These are phyloP conservation scores for Phytophthora megakarya DNA, from an alignment of 352 stramenopile species.

Conservation along the genomic window DNA sequence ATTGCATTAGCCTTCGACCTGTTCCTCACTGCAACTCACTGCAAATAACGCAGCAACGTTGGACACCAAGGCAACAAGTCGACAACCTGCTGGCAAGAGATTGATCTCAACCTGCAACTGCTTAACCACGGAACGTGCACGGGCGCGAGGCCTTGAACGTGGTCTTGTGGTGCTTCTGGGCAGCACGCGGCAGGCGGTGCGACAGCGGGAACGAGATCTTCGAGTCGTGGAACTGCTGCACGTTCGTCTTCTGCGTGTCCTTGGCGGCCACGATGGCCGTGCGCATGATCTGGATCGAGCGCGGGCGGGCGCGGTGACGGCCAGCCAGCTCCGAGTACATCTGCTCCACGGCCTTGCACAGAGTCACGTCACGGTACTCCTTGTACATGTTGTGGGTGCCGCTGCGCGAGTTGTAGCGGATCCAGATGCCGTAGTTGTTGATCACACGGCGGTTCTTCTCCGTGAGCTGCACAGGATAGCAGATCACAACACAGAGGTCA, in stretches of 20 bases:
- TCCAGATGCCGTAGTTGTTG: slow-evolving; percentile 99
- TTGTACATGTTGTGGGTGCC: slow-evolving; percentile 99
- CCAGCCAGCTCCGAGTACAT: slow-evolving; percentile 99
- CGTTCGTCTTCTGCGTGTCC: slow-evolving; percentile 96
- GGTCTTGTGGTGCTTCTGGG: slow-evolving; percentile 95
- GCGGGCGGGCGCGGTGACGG: slow-evolving; percentile 95
- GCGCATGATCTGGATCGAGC: slow-evolving; percentile 99
- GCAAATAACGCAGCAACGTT: neutral
- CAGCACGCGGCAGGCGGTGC: slow-evolving; percentile 94
- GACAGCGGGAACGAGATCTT: slow-evolving; percentile 99
- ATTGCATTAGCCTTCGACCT: slow-evolving; percentile 38
- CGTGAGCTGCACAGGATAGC: slow-evolving; percentile 70
- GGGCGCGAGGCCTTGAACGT: slow-evolving; percentile 97
- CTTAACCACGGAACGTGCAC: slow-evolving; percentile 98
- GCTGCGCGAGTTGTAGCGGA: slow-evolving; percentile 99
- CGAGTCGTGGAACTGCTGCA: slow-evolving; percentile 97
- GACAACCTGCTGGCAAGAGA: slow-evolving; percentile 11
- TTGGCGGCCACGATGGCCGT: slow-evolving; percentile 95
- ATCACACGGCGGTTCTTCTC: slow-evolving; percentile 99
- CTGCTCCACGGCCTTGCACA: slow-evolving; percentile 98
- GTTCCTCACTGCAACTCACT: neutral
- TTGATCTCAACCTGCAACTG: slow-evolving; percentile 14
- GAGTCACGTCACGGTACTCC: slow-evolving; percentile 98
- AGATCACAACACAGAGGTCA: slow-evolving; percentile 25
- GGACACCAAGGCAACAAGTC: slow-evolving; percentile 11